These are phyloP conservation scores for Conticribra guillardii DNA, from an alignment of 108 stramenopile species.

Conservation along the genomic window DNA sequence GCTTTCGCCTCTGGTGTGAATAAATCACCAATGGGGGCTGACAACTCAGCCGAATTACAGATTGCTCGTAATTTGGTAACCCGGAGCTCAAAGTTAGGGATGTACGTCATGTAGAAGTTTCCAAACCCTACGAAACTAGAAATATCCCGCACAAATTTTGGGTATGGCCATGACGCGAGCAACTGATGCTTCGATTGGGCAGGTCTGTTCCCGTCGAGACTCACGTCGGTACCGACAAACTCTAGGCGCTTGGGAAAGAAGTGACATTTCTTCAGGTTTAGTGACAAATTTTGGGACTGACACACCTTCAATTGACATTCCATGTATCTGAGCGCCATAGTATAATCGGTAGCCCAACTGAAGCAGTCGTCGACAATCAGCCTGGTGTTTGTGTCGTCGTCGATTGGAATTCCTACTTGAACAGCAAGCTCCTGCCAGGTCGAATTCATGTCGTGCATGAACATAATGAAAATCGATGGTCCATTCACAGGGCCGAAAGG, in stretches of 20 bases:
- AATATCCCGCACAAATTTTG: constrained; percentile 13
- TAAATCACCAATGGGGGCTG: not conserved
- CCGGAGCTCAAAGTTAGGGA: constrained; percentile 25
- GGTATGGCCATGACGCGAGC: not conserved
- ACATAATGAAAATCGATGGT: constrained; percentile 6
- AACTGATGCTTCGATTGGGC: constrained; percentile 11
- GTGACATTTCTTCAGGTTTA: constrained; percentile 1
- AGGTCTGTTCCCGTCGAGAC: not conserved
- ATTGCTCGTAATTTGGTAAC: not conserved
- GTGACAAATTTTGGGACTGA: not conserved
- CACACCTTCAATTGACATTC: constrained; percentile 16
- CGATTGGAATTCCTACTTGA: not conserved
- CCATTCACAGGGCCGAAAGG: constrained; percentile 15
- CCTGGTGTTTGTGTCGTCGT: constrained; percentile 17
- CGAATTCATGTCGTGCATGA: constrained; percentile 9
- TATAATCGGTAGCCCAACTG: not conserved
- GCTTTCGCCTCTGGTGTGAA: too few relatives aligned
- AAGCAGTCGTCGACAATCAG: constrained; percentile 11
- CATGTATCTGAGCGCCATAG: constrained; percentile 1
- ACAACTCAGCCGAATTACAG: not conserved
- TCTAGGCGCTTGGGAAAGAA: not conserved
- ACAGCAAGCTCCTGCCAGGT: constrained; percentile 14
- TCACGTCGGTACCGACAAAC: constrained; percentile 7
- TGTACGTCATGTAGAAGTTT: constrained; percentile 6
- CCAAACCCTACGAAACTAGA: constrained; percentile 16